These are phyloP conservation scores for Cymbopogon flexuosus DNA, from an alignment of 202 grass and related monocot genomes.

Conservation along the genomic window DNA sequence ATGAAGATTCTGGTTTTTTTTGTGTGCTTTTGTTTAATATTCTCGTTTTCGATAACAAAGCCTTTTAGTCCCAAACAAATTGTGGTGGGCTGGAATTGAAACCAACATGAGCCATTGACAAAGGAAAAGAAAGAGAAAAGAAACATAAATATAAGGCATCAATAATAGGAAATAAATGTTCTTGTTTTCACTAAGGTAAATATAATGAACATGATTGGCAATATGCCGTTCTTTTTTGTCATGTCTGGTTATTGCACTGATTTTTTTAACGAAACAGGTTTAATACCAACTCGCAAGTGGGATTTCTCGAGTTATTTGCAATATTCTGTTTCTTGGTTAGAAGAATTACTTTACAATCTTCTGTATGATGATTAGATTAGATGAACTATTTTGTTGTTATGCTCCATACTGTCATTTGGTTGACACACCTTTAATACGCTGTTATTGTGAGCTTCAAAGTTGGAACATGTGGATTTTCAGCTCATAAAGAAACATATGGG, in stretches of 20 bases:
- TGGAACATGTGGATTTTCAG: not conserved
- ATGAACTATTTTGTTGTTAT: conserved; percentile 12
- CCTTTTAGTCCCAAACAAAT: not conserved
- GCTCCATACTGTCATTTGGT: not conserved
- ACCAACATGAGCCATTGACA: not conserved
- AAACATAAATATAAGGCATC: not conserved
- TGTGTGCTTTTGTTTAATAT: not conserved
- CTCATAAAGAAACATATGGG: conserved; percentile 9
- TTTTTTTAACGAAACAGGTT: not conserved
- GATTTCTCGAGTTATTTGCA: not conserved
- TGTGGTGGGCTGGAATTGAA: not conserved
- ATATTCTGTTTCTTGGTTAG: not conserved
- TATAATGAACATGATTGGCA: conserved; percentile 4
- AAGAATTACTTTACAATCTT: not conserved
- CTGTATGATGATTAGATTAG: not conserved
- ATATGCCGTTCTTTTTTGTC: not conserved
- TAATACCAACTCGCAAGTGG: not conserved
- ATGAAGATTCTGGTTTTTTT: not conserved
- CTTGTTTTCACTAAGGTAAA: not conserved
- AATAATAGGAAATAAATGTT: not conserved
- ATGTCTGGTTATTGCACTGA: not conserved
- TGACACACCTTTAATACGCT: not conserved
- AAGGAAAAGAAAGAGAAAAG: not conserved
- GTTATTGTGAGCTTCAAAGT: conserved; percentile 10
- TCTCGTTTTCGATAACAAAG: not conserved